These are phyloP conservation scores for Fusarium beomiforme DNA, from an alignment of 2,329 filamentous ascomycete genomes.

Conservation along the genomic window DNA sequence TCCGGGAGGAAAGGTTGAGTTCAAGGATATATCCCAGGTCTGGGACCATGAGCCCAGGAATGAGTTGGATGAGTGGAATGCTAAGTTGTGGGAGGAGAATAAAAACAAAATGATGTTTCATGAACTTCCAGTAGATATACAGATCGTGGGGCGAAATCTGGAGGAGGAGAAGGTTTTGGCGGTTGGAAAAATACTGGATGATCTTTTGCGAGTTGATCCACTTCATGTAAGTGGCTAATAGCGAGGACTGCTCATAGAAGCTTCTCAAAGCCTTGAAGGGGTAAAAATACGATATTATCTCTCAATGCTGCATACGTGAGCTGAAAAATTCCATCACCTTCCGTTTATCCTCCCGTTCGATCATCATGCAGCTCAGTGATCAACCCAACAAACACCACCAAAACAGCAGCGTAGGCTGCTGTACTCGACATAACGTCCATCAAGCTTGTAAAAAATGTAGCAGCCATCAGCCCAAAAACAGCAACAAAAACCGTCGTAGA, in stretches of 20 bases:
- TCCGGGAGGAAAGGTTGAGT: slow-evolving; percentile 27
- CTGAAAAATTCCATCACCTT: too few species aligned
- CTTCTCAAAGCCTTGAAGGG: too few species aligned
- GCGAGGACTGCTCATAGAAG: too few species aligned
- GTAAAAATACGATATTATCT: too few species aligned
- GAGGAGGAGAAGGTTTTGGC: slow-evolving; percentile 32
- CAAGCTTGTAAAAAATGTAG: not conserved
- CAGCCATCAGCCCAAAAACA: not conserved
- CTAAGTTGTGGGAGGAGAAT: slow-evolving; percentile 10
- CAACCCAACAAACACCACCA: not conserved
- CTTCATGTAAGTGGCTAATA: not conserved
- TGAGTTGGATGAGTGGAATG: slow-evolving; percentile 17
- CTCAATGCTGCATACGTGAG: too few species aligned
- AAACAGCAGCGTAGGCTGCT: not conserved
- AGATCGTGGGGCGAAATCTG: slow-evolving; percentile 14
- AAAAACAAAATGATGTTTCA: not conserved
- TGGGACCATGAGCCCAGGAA: slow-evolving; percentile 12
- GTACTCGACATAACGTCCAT: not conserved
- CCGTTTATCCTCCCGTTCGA: fast-evolving
- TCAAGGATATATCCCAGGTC: not conserved
- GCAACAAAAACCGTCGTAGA: not conserved
- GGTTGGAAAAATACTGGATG: slow-evolving; percentile 16
- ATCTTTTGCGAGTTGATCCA: not conserved
- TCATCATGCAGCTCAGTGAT: not conserved
- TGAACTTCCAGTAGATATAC: slow-evolving; percentile 17